Conservation (phyloP, 495 filamentous ascomycete genomes). For the Penicillium paxilli region DNA sequence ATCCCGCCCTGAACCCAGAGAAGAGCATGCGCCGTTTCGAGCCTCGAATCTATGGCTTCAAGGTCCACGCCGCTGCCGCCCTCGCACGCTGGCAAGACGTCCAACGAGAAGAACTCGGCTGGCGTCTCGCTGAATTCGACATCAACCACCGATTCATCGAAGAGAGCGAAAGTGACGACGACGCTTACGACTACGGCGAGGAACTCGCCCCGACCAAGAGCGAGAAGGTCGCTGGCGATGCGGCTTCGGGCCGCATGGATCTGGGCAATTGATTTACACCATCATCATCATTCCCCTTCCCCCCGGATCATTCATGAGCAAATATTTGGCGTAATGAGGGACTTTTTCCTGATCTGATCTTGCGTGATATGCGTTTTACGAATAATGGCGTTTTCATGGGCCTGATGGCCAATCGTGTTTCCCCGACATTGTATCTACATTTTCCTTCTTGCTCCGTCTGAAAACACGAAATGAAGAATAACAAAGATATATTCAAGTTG, state of each 20-base stretch:
- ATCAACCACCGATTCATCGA: constrained; percentile 58
- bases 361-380: constrained; percentile 25
- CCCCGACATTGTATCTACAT: constrained; percentile 29
- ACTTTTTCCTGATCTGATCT: constrained; percentile 21
- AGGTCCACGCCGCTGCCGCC: constrained; percentile 86
- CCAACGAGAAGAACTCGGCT: constrained; percentile 75
- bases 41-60: constrained; percentile 90
- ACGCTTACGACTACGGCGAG: constrained; percentile 48
- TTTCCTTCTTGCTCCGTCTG: constrained; percentile 1
- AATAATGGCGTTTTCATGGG: constrained; percentile 27
- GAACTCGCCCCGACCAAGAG: constrained; percentile 29
- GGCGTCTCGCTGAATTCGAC: constrained; percentile 55
- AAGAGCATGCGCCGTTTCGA: constrained; percentile 86
- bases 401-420: constrained; percentile 19
- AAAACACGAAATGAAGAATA: constrained; percentile 16
- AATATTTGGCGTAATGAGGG: constrained; percentile 36
- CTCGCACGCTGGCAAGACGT: constrained; percentile 87
- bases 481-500: constrained; percentile 1
- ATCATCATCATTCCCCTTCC: too few relatives aligned
- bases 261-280: constrained; percentile 31
- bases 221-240: constrained; percentile 36
- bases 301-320: constrained; percentile 18
- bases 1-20: constrained; percentile 80
- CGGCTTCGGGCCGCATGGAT: constrained; percentile 46
- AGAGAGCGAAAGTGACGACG: constrained; percentile 52